Conservation (phyloP, 352 stramenopile genomes). For the Phytophthora quininea region DNA sequence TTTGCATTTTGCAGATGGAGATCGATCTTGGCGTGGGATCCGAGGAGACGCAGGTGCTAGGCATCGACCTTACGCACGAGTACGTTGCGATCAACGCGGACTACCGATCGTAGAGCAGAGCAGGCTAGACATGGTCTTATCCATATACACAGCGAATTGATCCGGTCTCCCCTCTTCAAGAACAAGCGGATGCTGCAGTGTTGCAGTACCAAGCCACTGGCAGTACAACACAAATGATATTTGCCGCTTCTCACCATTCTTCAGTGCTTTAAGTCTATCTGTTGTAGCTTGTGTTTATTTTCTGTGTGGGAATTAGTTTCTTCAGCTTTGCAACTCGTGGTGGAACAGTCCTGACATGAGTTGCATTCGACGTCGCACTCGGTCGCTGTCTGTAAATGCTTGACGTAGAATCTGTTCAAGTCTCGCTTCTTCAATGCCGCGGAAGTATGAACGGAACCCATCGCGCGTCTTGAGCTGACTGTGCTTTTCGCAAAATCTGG, state of each 20-base stretch:
- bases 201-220: conserved; percentile 6
- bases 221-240: conserved; percentile 3
- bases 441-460: conserved; percentile 71
- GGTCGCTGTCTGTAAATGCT: conserved; percentile 59
- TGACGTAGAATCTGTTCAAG: conserved; percentile 54
- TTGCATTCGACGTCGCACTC: conserved; percentile 65
- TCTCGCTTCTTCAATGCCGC: conserved; percentile 55
- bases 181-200: conserved; percentile 7
- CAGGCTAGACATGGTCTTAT: conserved; percentile 11
- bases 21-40: conserved; percentile 92
- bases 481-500: conserved; percentile 56
- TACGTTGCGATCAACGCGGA: conserved; percentile 99
- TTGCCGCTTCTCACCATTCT: not conserved
- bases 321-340: conserved; percentile 17
- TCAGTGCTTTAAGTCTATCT: conserved; percentile 10
- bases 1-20: conserved; percentile 68
- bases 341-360: conserved; percentile 70
- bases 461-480: conserved; percentile 75
- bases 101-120: conserved; percentile 93
- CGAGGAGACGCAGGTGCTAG: conserved; percentile 90
- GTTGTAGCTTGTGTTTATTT: not conserved
- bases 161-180: not conserved
- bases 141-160: conserved; percentile 9
- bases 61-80: conserved; percentile 98
- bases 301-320: conserved; percentile 4